Percentiles rank a stretch among this genome's conserved stretches.
Conservation (phyloP, 2,329 filamentous ascomycete genomes). For the Alternaria novae-zelandiae region DNA sequence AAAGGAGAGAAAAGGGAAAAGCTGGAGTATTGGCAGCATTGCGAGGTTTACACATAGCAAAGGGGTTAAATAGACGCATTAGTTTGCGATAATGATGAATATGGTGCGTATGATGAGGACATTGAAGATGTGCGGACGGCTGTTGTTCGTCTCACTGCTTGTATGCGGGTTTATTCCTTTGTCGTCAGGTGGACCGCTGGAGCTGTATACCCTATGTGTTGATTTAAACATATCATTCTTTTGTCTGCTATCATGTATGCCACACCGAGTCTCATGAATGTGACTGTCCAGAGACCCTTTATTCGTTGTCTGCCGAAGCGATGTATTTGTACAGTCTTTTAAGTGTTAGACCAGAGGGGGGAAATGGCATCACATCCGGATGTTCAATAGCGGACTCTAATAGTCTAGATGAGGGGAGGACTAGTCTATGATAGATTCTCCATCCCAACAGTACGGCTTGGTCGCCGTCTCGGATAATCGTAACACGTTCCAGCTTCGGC, state of each 20-base stretch:
- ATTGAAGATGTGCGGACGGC: not conserved
- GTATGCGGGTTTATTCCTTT: not conserved
- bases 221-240: not conserved
- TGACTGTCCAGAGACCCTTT: not conserved
- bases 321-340: not conserved
- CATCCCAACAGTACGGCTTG: not conserved
- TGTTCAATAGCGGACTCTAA: not conserved
- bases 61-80: conserved; percentile 40
- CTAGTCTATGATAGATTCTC: not conserved
- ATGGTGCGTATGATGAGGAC: not conserved
- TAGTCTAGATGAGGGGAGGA: not conserved
- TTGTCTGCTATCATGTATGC: not conserved
- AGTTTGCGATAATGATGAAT: not conserved
- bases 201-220: not conserved
- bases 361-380: not conserved
- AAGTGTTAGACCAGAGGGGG: not conserved
- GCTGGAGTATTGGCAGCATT: conserved; percentile 36
- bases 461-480: not conserved
- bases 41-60: conserved; percentile 25
- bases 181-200: not conserved
- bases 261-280: not conserved
- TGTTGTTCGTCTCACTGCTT: not conserved
- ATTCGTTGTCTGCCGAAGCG: not conserved
- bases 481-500: not conserved
- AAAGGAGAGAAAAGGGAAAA: conserved; percentile 32